phyloP scores from a whole-genome alignment of 495 filamentous ascomycete genomes.

The Penicillium odoratum region DNA sequence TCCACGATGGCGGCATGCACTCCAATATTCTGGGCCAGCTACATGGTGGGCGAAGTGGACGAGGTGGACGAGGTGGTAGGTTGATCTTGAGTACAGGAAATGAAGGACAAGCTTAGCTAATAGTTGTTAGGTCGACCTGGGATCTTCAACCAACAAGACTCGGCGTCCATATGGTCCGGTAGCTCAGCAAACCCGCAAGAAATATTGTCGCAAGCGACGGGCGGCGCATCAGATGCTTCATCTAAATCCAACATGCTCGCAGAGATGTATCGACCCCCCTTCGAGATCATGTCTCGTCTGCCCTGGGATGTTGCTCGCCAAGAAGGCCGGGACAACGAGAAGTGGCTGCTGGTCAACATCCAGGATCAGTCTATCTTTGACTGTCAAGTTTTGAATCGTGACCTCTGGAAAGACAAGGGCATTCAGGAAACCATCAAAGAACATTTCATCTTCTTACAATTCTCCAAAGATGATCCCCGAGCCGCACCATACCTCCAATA shows the following conservation, averaged over 20 bases:
- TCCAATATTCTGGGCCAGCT: conserved; percentile 67
- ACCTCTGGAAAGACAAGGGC: conserved; percentile 85
- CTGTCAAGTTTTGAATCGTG: conserved; percentile 89
- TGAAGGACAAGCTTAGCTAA: conserved; percentile 8
- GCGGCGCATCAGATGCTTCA: conserved; percentile 71
- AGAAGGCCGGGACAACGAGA: conserved; percentile 78
- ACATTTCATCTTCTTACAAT: conserved; percentile 95
- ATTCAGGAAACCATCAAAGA: conserved; percentile 80
- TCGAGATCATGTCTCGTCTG: conserved; percentile 74
- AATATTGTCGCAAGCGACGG: conserved; percentile 61
- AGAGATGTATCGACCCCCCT: conserved; percentile 88
- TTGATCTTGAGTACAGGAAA: conserved; percentile 17
- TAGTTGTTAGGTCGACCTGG: conserved; percentile 54
- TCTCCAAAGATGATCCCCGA: conserved; percentile 72
- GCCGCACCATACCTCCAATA: conserved; percentile 81
- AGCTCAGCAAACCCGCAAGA: conserved; percentile 48
- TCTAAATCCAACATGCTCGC: conserved; percentile 73
- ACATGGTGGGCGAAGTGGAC: conserved; percentile 47
- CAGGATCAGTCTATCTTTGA: conserved; percentile 90
- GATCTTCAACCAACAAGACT: conserved; percentile 83
- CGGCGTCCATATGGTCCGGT: conserved; percentile 74
- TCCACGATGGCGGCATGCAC: conserved; percentile 60
- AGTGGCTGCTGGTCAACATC: conserved; percentile 94
- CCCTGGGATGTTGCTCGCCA: conserved; percentile 80
- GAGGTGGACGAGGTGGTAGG: conserved; percentile 51